These are phyloP conservation scores for Magnusiomyces magnusii DNA, from an alignment of 1,139 yeast species.

Conservation along the genomic window DNA sequence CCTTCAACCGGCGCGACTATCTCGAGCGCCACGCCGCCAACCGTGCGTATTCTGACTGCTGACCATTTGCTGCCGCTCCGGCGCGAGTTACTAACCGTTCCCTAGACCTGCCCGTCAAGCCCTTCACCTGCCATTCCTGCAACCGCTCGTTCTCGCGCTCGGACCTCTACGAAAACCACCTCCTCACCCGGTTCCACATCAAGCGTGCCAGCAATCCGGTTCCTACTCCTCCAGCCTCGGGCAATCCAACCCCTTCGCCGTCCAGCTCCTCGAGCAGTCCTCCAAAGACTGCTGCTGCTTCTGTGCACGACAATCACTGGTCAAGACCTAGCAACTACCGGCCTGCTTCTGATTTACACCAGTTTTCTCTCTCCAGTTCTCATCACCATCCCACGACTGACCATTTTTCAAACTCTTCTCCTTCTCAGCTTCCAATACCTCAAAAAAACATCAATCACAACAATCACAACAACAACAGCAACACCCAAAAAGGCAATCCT, in stretches of 20 bases:
- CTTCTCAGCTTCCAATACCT: no score
- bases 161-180: conserved; percentile 16
- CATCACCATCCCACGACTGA: background rate
- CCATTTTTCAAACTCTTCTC: no score
- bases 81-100: background rate
- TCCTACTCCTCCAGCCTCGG: no score
- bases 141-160: conserved; percentile 15
- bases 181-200: conserved; percentile 14
- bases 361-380: background rate
- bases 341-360: background rate
- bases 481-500: background rate
- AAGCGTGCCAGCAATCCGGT: conserved; percentile 8
- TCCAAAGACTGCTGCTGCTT: no score
- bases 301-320: no score
- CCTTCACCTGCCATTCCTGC: conserved; percentile 14
- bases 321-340: background rate
- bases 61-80: background rate
- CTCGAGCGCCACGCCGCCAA: conserved; percentile 35
- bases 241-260: no score
- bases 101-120: conserved; percentile 15
- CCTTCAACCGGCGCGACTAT: conserved; percentile 34
- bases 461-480: no score
- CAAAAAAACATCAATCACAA: no score
- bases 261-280: no score
- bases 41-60: conserved; percentile 20